These are phyloP conservation scores for Amaranthus cruentus DNA, from an alignment of 148 eudicot species.

Conservation along the genomic window DNA sequence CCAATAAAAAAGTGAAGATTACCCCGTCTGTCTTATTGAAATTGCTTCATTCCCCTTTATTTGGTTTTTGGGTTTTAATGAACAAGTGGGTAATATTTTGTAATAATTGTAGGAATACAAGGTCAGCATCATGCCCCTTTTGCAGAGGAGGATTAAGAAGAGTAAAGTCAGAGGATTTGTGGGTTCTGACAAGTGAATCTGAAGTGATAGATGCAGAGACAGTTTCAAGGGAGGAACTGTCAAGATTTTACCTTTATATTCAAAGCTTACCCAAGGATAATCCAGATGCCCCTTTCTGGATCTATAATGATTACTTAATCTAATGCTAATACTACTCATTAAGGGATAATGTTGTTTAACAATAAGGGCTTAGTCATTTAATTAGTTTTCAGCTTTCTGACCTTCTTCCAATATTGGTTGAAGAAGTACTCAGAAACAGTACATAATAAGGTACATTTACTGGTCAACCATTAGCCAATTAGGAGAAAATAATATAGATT, in stretches of 20 bases:
- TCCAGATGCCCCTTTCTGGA: slow-evolving; percentile 49
- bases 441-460: slow-evolving; percentile 9
- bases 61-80: neutral
- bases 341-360: slow-evolving; percentile 17
- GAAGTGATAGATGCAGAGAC: slow-evolving; percentile 58
- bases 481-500: neutral
- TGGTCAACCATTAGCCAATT: neutral
- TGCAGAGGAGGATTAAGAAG: slow-evolving; percentile 70
- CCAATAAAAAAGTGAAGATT: too few relatives aligned
- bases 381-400: slow-evolving; percentile 12
- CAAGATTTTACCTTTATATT: slow-evolving; percentile 55
- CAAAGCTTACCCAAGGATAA: slow-evolving; percentile 62
- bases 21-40: neutral
- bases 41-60: neutral
- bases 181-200: slow-evolving; percentile 62
- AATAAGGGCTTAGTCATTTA: slow-evolving; percentile 5
- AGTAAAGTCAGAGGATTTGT: slow-evolving; percentile 69
- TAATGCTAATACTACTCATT: slow-evolving; percentile 1
- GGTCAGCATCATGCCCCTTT: slow-evolving; percentile 76
- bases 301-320: slow-evolving; percentile 61
- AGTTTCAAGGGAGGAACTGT: slow-evolving; percentile 52
- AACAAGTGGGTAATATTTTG: neutral
- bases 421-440: slow-evolving; percentile 1
- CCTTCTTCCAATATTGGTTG: neutral
- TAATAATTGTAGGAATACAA: slow-evolving; percentile 49